Base-by-base conservation (phyloP, 768 basidiomycete species). In the Psilocybe tampanensis region DNA sequence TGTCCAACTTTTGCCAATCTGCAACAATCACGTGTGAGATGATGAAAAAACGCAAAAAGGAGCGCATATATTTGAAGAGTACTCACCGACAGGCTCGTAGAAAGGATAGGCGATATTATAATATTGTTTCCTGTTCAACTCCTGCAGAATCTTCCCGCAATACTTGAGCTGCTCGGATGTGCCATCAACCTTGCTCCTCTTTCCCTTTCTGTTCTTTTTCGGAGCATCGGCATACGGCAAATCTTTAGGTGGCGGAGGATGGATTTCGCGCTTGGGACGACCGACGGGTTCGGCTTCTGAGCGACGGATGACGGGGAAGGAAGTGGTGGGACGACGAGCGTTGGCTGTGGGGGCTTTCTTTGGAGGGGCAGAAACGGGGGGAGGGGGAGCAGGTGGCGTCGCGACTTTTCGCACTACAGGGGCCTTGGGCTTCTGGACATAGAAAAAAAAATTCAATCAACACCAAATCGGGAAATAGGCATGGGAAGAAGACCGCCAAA, bases 181-280 rank as follows among this genome's bases (percentile, higher is more conserved):
- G 15, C 87, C 83, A 56, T 88, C 86, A 56, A 86, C 84, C 69
- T 84, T 86, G 36, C 68, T 70, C 42, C 76, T 75, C 70, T 90
- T 89, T 47, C 74, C 72, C 66, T 85, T 87, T 59, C 86, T 80
- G 54, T 79, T 72, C 70, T 88, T 88, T 76, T 86, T 89, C 26
- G 90, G 87, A 2, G 68, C 80, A 68, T 93, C 92, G 12, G 84
- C 84, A 68, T 96, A 97, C 0, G 89, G 83, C 9, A 95, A 72
- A 65, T 98, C 96, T 72, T 94, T 95, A 0, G 94, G 87, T 19
- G 94, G 90, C 11, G 95, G 96, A 3, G 96, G 93, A 68, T 98
- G 96, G 24, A 98, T 95, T 72, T 99, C 97, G 52, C 97, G 92
- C 76, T 98, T 98, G 1, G 96, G 96, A n/a, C 97, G 86, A 21